phyloP scores from a whole-genome alignment of 2,329 filamentous ascomycete genomes.

The Colletotrichum viniferum region DNA sequence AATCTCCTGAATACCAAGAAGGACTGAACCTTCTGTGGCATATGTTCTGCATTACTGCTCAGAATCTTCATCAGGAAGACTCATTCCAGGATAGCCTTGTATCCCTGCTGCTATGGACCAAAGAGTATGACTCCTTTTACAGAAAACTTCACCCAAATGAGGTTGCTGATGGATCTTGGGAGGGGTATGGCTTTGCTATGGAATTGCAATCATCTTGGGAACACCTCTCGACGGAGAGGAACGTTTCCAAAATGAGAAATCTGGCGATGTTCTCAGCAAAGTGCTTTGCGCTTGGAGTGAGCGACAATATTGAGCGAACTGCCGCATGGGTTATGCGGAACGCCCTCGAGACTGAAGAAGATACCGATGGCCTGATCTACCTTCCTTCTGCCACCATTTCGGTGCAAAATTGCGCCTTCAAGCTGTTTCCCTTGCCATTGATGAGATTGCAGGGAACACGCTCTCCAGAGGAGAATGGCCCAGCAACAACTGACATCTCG shows the following conservation, averaged over 20 bases:
- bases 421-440: neutral
- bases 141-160: neutral
- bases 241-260: neutral
- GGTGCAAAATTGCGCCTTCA: neutral
- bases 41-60: neutral
- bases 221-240: neutral
- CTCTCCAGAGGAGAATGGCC: neutral
- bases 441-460: neutral
- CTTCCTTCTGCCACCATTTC: neutral
- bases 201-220: neutral
- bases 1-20: neutral
- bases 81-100: neutral
- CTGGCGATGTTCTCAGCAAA: neutral
- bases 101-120: neutral
- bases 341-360: neutral
- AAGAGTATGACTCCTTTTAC: neutral
- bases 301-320: neutral
- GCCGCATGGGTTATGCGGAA: neutral
- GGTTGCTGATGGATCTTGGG: neutral
- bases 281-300: neutral
- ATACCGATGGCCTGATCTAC: neutral
- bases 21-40: neutral
- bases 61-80: neutral
- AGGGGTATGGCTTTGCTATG: neutral
- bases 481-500: neutral